Conservation (phyloP, 2,329 filamentous ascomycete species). For the Mycosphaerella arachidis region DNA sequence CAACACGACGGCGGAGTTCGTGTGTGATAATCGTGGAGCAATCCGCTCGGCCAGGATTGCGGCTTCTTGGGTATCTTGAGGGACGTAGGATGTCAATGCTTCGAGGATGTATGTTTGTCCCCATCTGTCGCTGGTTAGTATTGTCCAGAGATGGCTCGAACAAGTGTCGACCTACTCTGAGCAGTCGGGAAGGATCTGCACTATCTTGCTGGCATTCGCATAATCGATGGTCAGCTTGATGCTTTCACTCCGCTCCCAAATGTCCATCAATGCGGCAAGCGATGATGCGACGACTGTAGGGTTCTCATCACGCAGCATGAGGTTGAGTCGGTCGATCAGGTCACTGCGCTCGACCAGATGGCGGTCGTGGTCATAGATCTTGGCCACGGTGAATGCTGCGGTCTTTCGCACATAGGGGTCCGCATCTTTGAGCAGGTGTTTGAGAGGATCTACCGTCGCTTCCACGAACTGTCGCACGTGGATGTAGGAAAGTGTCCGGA, state of each 20-base stretch:
- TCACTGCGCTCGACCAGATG: conserved; percentile 85
- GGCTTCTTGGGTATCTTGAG: conserved; percentile 84
- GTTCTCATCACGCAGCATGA: conserved; percentile 89
- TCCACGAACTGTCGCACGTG: conserved; percentile 95
- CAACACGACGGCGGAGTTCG: conserved; percentile 91
- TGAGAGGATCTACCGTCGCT: conserved; percentile 78
- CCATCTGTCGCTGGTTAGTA: conserved; percentile 59
- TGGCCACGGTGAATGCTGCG: conserved; percentile 91
- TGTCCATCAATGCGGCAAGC: conserved; percentile 86
- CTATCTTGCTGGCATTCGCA: conserved; percentile 94
- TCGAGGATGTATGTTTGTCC: conserved; percentile 98
- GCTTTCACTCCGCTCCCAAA: conserved; percentile 95
- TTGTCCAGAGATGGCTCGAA: background rate
- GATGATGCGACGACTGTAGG: conserved; percentile 96
- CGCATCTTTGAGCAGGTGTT: conserved; percentile 73
- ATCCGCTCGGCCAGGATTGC: conserved; percentile 88
- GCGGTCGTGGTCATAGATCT: conserved; percentile 94
- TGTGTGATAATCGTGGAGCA: conserved; percentile 90
- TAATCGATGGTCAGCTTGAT: conserved; percentile 99
- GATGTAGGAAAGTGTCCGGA: conserved; percentile 95
- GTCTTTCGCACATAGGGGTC: conserved; percentile 98
- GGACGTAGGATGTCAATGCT: conserved; percentile 95
- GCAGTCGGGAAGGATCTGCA: conserved; percentile 91
- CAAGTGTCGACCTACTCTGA: conserved; percentile 67
- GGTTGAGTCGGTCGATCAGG: conserved; percentile 85